These are phyloP conservation scores for Pisolithus albus DNA, from an alignment of 768 basidiomycete species.

Conservation along the genomic window DNA sequence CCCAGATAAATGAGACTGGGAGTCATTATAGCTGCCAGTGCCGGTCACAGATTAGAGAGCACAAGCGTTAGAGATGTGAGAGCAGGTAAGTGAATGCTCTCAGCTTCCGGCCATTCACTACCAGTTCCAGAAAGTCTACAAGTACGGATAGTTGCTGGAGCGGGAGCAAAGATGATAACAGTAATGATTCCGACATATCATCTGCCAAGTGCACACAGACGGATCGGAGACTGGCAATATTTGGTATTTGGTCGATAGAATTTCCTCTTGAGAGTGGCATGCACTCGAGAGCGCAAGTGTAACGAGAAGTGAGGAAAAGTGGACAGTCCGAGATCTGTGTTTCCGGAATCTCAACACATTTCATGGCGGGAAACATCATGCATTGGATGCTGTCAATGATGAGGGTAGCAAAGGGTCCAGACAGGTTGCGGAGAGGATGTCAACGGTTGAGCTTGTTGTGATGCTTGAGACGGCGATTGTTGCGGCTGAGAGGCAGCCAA, in stretches of 20 bases:
- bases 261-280: not conserved
- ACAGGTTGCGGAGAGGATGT: slow-evolving; percentile 17
- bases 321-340: not conserved
- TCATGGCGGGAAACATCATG: not conserved
- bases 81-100: not conserved
- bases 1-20: not conserved
- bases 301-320: not conserved
- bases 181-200: no score
- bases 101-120: not conserved
- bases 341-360: not conserved
- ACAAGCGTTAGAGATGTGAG: not conserved
- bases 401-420: not conserved
- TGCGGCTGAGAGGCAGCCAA: slow-evolving; percentile 29
- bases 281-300: not conserved
- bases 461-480: slow-evolving; percentile 10
- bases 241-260: not conserved
- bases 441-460: slow-evolving; percentile 23
- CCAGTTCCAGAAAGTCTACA: not conserved
- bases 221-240: not conserved
- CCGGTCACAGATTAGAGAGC: not conserved
- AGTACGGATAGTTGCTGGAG: not conserved
- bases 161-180: not conserved
- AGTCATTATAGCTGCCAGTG: not conserved
- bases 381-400: not conserved
- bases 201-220: not conserved